Evolutionary conservation across 208 protist genomes (phyloP).

Genomic region (Leishmania tarentolae): DNA sequence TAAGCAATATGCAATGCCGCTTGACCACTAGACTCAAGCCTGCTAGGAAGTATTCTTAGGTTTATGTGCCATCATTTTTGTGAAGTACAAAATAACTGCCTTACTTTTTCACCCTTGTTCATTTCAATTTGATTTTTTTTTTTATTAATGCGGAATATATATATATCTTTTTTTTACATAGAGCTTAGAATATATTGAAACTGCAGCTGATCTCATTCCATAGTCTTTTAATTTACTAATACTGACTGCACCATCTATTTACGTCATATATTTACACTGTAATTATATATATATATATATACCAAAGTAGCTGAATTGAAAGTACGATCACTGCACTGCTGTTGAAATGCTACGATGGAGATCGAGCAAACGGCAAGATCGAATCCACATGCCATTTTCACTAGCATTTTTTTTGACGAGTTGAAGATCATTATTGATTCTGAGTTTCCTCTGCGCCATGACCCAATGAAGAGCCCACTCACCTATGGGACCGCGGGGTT

Average conservation of each 20-base stretch:
- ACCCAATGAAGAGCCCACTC: slow-evolving; percentile 27
- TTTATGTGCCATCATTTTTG: neutral
- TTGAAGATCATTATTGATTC: slow-evolving; percentile 33
- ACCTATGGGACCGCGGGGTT: slow-evolving; percentile 87
- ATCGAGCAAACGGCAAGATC: neutral
- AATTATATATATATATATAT: neutral
- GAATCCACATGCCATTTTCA: slow-evolving; percentile 3
- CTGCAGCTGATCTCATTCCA: neutral
- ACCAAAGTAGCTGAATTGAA: neutral
- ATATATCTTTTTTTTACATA: neutral
- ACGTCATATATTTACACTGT: neutral
- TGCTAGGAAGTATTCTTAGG: neutral
- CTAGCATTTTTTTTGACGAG: slow-evolving; percentile 14
- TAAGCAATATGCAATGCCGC: neutral
- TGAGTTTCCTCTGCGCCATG: slow-evolving; percentile 50
- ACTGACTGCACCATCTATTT: neutral
- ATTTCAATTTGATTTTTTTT: neutral
- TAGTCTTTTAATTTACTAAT: neutral
- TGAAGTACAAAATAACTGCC: neutral
- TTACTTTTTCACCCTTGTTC: neutral
- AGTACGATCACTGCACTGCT: neutral
- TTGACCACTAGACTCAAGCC: neutral
- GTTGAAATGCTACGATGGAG: neutral
- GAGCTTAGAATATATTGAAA: neutral
- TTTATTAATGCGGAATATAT: neutral